Percentiles rank a stretch among this genome's conserved stretches.
Conservation (phyloP, 306 rosid species). For the Quercus suber region DNA sequence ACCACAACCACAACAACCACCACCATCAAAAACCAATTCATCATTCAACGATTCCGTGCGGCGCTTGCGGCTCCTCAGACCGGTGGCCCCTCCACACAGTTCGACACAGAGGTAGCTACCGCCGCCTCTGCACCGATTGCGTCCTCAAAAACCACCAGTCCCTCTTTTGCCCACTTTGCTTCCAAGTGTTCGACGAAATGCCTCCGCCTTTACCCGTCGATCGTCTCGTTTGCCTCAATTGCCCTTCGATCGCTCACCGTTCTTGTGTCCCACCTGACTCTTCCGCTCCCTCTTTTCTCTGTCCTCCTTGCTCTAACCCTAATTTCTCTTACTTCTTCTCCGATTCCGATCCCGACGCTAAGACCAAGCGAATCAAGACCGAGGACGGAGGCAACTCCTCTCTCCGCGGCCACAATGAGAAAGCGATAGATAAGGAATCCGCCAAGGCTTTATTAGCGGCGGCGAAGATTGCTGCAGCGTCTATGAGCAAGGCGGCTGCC, state of each 20-base stretch:
- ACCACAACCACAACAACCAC: too few relatives aligned
- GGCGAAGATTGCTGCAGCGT: conserved; percentile 42
- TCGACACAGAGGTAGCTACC: conserved; percentile 32
- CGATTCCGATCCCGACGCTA: background rate
- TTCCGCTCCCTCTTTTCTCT: conserved; percentile 32
- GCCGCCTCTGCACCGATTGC: conserved; percentile 66
- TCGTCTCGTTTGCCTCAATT: conserved; percentile 61
- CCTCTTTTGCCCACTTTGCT: conserved; percentile 72
- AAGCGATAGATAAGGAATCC: conserved; percentile 14
- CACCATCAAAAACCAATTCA: conserved; percentile 11
- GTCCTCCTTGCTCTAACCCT: conserved; percentile 54
- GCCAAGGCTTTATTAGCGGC: conserved; percentile 50
- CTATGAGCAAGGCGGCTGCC: conserved; percentile 43
- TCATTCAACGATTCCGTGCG: conserved; percentile 22
- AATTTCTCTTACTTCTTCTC: conserved; percentile 37
- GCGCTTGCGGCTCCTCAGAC: conserved; percentile 36
- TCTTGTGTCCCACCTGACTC: conserved; percentile 35
- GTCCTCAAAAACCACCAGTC: conserved; percentile 53
- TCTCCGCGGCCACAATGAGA: background rate
- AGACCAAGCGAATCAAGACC: background rate
- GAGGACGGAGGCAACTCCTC: background rate
- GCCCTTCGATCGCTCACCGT: conserved; percentile 63
- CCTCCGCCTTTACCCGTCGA: conserved; percentile 31
- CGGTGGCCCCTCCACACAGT: conserved; percentile 43
- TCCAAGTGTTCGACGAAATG: conserved; percentile 41